A percentile compares a stretch with the other conserved stretches of the same genome.
Evolutionary conservation across 2,329 filamentous ascomycete species (phyloP).

Genomic region (Capronia epimyces): DNA sequence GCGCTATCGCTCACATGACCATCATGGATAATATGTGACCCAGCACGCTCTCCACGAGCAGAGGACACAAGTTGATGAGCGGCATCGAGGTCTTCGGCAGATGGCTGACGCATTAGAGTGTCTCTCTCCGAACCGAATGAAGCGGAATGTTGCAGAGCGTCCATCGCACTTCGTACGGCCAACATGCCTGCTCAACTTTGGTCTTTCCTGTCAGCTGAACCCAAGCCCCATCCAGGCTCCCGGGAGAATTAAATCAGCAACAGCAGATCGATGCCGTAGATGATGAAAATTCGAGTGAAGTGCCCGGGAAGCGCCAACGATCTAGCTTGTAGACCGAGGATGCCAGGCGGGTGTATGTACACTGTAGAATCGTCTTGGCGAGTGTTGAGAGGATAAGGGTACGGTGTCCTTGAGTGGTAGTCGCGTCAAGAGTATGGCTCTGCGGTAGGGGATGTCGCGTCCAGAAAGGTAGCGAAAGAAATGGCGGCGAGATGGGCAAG

Average conservation of each 20-base stretch:
- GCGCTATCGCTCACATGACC: constrained; percentile 9
- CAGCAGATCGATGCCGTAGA: not conserved
- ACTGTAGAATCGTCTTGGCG: not conserved
- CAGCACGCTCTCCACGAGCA: constrained; percentile 38
- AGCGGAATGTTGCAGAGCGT: constrained; percentile 22
- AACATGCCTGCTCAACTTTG: constrained; percentile 25
- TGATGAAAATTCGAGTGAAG: not conserved
- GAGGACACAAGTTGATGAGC: constrained; percentile 46
- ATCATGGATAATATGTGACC: constrained; percentile 14
- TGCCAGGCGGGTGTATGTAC: not conserved
- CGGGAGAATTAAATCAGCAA: not conserved
- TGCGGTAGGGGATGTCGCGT: not conserved
- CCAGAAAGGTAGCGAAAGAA: not conserved
- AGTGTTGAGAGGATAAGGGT: not conserved
- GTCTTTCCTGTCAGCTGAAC: constrained; percentile 8
- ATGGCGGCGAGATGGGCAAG: not conserved
- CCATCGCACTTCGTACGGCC: constrained; percentile 28
- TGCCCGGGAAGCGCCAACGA: not conserved
- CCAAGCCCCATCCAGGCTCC: constrained; percentile 10
- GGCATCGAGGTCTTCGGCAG: constrained; percentile 45
- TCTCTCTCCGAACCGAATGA: constrained; percentile 20
- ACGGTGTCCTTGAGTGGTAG: not conserved
- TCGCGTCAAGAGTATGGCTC: not conserved
- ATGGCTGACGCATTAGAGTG: constrained; percentile 39
- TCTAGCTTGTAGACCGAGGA: not conserved